A percentile compares a stretch with the other conserved stretches of the same genome.
These are phyloP conservation scores for Martensiomyces pterosporus DNA, from an alignment of 192 early-diverging fungal genomes.

Conservation along the genomic window DNA sequence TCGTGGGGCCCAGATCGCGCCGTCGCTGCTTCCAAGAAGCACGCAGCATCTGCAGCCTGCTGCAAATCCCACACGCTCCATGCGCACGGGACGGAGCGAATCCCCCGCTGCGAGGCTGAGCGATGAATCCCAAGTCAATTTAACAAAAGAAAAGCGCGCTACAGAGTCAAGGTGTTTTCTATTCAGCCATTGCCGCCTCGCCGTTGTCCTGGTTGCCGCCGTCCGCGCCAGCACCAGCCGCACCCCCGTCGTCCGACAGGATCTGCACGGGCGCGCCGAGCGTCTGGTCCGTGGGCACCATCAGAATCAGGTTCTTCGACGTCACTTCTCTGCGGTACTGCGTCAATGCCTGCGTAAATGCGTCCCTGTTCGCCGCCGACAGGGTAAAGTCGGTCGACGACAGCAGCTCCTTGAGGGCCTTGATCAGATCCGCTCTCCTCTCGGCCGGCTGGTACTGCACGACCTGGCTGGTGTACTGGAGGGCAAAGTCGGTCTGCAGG, in stretches of 20 bases:
- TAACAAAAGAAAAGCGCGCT: no score
- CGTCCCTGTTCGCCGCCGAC: conserved; percentile 29
- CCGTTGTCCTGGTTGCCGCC: conserved; percentile 1
- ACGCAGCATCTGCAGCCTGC: no score
- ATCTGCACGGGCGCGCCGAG: conserved; percentile 41
- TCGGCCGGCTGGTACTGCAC: conserved; percentile 48
- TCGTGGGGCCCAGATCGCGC: no score
- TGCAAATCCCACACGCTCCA: no score
- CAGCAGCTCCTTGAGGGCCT: conserved; percentile 37
- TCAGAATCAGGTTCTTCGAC: conserved; percentile 43
- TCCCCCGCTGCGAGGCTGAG: no score
- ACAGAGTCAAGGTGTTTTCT: no score
- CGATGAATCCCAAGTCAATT: no score
- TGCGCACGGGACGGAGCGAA: no score
- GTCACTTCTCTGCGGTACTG: conserved; percentile 41
- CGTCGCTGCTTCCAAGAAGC: no score
- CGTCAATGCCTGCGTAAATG: conserved; percentile 39
- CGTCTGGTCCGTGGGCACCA: conserved; percentile 49
- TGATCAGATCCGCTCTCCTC: conserved; percentile 38
- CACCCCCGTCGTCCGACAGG: conserved; percentile 5
- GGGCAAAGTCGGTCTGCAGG: conserved; percentile 61
- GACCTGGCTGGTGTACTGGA: conserved; percentile 39
- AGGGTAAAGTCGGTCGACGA: conserved; percentile 37
- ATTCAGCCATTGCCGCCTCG: conserved; percentile 42
- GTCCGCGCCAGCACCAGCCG: conserved; percentile 1